Conservation (phyloP, 202 grass and related monocot species). For the Zoysia matrella region DNA sequence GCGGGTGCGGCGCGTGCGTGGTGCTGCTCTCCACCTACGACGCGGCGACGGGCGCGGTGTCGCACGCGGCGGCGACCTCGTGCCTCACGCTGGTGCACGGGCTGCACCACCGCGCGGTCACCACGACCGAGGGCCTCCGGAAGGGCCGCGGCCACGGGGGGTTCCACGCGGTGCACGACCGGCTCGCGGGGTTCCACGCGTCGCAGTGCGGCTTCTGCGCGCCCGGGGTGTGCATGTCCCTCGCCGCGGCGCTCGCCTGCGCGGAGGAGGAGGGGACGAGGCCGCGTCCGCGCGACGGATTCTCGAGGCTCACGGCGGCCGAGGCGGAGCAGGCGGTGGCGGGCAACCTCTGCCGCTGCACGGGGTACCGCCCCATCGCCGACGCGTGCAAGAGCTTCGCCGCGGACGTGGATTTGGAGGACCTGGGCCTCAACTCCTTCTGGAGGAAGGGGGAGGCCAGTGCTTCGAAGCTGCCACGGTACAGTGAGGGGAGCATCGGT, state of each 20-base stretch:
- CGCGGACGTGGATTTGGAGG: conserved; percentile 83
- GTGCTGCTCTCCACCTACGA: conserved; percentile 86
- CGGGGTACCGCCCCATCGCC: conserved; percentile 86
- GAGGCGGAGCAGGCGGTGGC: conserved; percentile 73
- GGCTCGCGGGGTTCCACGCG: conserved; percentile 81
- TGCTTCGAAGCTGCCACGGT: conserved; percentile 56
- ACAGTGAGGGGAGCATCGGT: conserved; percentile 47
- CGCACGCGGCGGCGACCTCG: conserved; percentile 56
- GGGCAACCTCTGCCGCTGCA: conserved; percentile 91
- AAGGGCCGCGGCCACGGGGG: conserved; percentile 30
- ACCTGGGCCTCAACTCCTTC: conserved; percentile 84
- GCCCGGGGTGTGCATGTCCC: conserved; percentile 91
- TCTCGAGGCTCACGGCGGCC: conserved; percentile 66
- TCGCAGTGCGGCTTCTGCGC: conserved; percentile 95
- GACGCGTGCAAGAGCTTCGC: conserved; percentile 97
- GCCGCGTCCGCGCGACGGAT: conserved; percentile 48
- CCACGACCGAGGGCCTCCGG: conserved; percentile 76
- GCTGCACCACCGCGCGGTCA: conserved; percentile 44
- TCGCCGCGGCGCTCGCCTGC: conserved; percentile 65
- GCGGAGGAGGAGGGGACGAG: conserved; percentile 50
- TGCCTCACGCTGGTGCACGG: conserved; percentile 55
- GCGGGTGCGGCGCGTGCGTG: conserved; percentile 92
- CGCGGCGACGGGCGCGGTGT: conserved; percentile 53
- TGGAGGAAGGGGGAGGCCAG: conserved; percentile 71
- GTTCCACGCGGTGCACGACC: conserved; percentile 73